A percentile compares a stretch with the other conserved stretches of the same genome.
Evolutionary conservation across 2,329 filamentous ascomycete species (phyloP).

Genomic region (Magnaporthiopsis poae): DNA sequence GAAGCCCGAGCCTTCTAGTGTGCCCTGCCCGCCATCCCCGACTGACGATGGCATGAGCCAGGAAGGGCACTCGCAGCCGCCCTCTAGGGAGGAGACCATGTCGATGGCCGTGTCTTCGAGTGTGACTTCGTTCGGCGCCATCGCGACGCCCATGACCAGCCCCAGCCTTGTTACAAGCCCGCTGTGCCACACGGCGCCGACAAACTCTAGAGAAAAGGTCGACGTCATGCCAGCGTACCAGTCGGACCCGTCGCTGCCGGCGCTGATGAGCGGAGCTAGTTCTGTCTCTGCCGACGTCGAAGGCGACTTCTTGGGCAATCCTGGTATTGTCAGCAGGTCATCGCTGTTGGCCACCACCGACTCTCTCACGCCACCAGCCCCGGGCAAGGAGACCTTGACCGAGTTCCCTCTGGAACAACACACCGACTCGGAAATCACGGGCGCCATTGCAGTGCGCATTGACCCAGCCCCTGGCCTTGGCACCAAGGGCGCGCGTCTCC

Average conservation of each 20-base stretch:
- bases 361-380: conserved; percentile 43
- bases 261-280: conserved; percentile 53
- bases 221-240: conserved; percentile 45
- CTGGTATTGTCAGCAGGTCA: conserved; percentile 34
- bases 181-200: conserved; percentile 28
- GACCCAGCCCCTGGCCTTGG: conserved; percentile 10
- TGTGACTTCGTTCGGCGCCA: conserved; percentile 38
- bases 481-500: background rate
- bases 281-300: conserved; percentile 55
- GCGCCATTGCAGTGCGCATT: conserved; percentile 20
- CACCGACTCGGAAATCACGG: conserved; percentile 12
- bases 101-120: conserved; percentile 41
- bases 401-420: conserved; percentile 37
- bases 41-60: conserved; percentile 25
- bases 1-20: conserved; percentile 20
- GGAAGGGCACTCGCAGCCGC: conserved; percentile 17
- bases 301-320: conserved; percentile 46
- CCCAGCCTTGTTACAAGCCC: conserved; percentile 45
- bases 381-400: conserved; percentile 35
- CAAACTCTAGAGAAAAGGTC: conserved; percentile 30
- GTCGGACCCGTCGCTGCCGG: conserved; percentile 55
- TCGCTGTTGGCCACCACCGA: conserved; percentile 43
- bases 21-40: conserved; percentile 37
- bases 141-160: conserved; percentile 44
- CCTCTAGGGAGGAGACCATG: conserved; percentile 31